Evolutionary conservation across 1,284 basidiomycete genomes (phyloP).

Genomic region (Sparassis latifolia): DNA sequence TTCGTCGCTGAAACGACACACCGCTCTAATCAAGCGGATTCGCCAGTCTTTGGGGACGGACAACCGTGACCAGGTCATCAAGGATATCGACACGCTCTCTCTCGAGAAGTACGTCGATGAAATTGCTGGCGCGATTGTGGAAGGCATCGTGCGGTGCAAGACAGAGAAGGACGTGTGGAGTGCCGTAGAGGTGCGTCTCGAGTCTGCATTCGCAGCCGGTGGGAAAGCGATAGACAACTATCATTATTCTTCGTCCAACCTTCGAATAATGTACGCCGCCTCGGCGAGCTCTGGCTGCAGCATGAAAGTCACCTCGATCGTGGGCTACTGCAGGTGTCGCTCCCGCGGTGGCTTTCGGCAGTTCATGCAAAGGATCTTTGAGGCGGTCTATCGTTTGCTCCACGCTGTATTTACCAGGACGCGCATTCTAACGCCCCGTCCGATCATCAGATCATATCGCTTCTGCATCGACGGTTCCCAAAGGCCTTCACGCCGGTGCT

Average conservation of each 20-base stretch:
- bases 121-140: slow-evolving; percentile 80
- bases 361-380: too few relatives aligned
- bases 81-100: slow-evolving; percentile 85
- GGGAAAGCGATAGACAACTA: too few relatives aligned
- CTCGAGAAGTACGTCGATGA: slow-evolving; percentile 97
- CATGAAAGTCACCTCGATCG: too few relatives aligned
- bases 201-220: background rate
- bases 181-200: slow-evolving; percentile 71
- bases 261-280: too few relatives aligned
- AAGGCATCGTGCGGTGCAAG: slow-evolving; percentile 83
- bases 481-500: slow-evolving; percentile 73
- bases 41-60: slow-evolving; percentile 75
- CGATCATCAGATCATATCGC: slow-evolving; percentile 64
- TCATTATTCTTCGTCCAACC: too few relatives aligned
- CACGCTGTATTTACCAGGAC: too few relatives aligned
- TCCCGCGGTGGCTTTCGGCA: too few relatives aligned
- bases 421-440: too few relatives aligned
- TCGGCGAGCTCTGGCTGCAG: too few relatives aligned
- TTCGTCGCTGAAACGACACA: slow-evolving; percentile 91
- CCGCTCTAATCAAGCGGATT: slow-evolving; percentile 87
- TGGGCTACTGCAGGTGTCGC: too few relatives aligned
- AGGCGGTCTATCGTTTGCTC: too few relatives aligned
- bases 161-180: slow-evolving; percentile 87
- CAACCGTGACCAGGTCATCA: slow-evolving; percentile 79
- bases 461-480: slow-evolving; percentile 85